These are phyloP conservation scores for Tulasnella sp. DNA, from an alignment of 768 basidiomycete species.

Conservation along the genomic window DNA sequence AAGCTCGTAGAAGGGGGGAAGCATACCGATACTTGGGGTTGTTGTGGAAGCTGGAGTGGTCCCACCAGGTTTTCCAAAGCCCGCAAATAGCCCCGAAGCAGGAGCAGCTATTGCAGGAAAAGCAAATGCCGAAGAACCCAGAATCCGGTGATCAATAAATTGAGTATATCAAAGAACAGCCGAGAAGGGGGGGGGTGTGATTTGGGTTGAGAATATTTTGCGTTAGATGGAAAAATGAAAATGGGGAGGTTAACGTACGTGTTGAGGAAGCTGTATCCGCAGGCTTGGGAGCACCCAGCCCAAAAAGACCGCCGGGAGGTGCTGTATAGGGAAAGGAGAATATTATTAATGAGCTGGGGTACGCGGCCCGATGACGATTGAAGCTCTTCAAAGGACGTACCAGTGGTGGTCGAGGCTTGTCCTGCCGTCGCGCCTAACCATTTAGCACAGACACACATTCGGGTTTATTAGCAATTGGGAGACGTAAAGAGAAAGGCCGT, in stretches of 20 bases:
- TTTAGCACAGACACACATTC: conserved; percentile 11
- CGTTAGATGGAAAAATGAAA: neutral
- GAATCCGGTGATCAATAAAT: neutral
- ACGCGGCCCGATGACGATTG: neutral
- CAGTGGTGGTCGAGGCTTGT: conserved; percentile 12
- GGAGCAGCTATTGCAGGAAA: conserved; percentile 9
- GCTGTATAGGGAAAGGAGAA: neutral
- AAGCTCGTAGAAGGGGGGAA: neutral
- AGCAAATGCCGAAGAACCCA: neutral
- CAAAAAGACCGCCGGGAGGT: neutral
- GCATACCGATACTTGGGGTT: conserved; percentile 12
- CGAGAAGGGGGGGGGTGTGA: neutral
- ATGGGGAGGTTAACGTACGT: conserved; percentile 9
- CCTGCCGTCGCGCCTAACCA: neutral
- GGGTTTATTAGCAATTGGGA: neutral
- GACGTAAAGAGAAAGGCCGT: neutral
- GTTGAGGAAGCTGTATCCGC: neutral
- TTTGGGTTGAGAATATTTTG: neutral
- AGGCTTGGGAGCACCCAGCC: conserved; percentile 1
- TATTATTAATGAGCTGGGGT: neutral
- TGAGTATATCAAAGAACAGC: neutral
- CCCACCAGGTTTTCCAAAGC: neutral
- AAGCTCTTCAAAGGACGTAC: neutral
- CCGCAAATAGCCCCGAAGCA: neutral
- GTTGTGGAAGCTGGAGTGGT: conserved; percentile 13